These are phyloP conservation scores for Boletus rex-veris DNA, from an alignment of 768 basidiomycete species.

Conservation along the genomic window DNA sequence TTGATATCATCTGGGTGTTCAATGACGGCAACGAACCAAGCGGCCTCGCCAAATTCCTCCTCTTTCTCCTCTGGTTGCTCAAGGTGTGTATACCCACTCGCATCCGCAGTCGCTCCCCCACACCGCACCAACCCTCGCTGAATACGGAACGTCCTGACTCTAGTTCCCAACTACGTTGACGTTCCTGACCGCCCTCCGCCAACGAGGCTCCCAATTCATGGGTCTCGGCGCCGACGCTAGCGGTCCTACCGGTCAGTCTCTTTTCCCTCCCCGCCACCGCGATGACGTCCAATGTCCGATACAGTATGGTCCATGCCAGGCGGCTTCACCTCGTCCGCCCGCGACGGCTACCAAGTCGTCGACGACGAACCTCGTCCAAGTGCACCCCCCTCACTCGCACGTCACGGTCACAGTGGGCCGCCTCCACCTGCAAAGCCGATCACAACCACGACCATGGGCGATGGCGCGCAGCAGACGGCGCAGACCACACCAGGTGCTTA, in stretches of 20 bases:
- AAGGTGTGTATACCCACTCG: conserved; percentile 40
- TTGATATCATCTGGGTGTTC: conserved; percentile 71
- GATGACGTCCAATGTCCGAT: not conserved
- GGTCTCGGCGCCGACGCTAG: conserved; percentile 48
- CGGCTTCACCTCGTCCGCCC: conserved; percentile 51
- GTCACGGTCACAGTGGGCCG: not conserved
- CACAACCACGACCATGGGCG: not conserved
- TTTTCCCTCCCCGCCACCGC: too few relatives aligned
- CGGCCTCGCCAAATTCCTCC: conserved; percentile 53
- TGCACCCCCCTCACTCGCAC: conserved; percentile 4
- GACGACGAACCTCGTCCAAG: conserved; percentile 40
- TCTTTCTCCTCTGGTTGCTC: conserved; percentile 51
- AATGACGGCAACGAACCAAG: conserved; percentile 44
- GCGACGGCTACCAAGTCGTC: conserved; percentile 61
- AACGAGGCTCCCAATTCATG: conserved; percentile 54
- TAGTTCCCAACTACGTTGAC: conserved; percentile 61
- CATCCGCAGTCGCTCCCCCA: not conserved
- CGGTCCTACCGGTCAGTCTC: conserved; percentile 53
- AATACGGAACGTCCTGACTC: not conserved
- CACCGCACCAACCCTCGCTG: not conserved
- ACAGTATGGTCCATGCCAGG: conserved; percentile 80
- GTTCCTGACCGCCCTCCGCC: conserved; percentile 50
- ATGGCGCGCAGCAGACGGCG: not conserved
- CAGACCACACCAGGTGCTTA: conserved; percentile 25
- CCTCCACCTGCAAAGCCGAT: conserved; percentile 15